Evolutionary conservation across 768 basidiomycete species (phyloP), one percentile per base, ranked within the genome.

Genomic region (Lactifluus subvellereus): DNA sequence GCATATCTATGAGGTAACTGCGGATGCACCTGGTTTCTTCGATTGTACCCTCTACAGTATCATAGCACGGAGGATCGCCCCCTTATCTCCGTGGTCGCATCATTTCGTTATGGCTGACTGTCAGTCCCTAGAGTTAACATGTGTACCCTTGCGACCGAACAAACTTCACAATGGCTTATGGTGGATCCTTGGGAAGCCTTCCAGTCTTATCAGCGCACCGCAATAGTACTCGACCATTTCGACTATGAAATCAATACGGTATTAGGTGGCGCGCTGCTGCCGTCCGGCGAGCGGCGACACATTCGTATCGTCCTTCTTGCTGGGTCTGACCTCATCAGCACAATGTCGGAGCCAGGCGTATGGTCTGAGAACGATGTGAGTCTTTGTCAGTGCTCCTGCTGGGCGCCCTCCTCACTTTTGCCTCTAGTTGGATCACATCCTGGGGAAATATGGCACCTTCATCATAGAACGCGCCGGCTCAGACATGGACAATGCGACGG

Each of bases 131-230:
- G 91, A 65, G 88, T 89, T 59, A 84, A 84, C 68, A 94, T 93
- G 90, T 94, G 91, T 76, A 87, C 83, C 56, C 81, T 94, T 40
- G 96, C 92, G 11, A 86, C 93, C 38, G 89, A 94, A 72, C 86
- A 95, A 71, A 94, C 95, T 2, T 88, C 88, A 50, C 83, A 86
- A 22, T 98, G 93, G 93, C 80, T 99, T 50, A 98, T 97, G 94
- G 89, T 98, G 49, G 97, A 99, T 72, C 80, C 94, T 20, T 99
- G 95, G 95, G 97, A 99, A 75, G 94, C 95, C 14, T 88, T 91
- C 73, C 95, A 94, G 74, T 79, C 84, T 52, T 99, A 99, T 78
- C 91, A 94, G 71, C 89, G 94, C 66, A 99, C 97, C 1, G 97
- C 97, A 43, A 85, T 98, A 60, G 97, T 99, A 58, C 83, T 99